These are phyloP conservation scores for Erysimum cheiri DNA, from an alignment of 441 rosid species.

Conservation along the genomic window DNA sequence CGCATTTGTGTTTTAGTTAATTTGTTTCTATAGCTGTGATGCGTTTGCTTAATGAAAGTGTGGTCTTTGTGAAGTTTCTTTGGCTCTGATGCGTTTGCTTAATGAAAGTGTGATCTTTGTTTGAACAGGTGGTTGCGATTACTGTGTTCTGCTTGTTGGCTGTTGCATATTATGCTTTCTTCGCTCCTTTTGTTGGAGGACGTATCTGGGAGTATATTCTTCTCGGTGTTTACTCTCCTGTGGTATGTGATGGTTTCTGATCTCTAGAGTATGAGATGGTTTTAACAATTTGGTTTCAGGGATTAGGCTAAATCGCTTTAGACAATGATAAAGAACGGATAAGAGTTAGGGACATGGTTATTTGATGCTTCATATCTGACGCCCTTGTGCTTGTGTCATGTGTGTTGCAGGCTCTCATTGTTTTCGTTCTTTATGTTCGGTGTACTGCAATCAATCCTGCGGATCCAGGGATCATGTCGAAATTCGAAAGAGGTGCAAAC, in stretches of 20 bases:
- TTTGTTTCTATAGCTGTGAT: too few species aligned
- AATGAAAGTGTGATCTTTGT: not conserved
- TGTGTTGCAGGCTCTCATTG: conserved; percentile 62
- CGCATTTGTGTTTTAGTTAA: not conserved
- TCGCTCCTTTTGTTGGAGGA: conserved; percentile 79
- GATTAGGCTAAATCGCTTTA: not conserved
- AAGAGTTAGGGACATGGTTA: not conserved
- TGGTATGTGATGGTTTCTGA: conserved; percentile 53
- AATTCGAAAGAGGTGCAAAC: conserved; percentile 46
- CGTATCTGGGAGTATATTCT: conserved; percentile 66
- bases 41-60: too few species aligned
- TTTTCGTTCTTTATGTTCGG: conserved; percentile 68
- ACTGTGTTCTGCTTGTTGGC: conserved; percentile 75
- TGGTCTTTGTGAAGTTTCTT: not conserved
- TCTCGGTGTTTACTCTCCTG: conserved; percentile 61
- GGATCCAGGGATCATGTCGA: conserved; percentile 82
- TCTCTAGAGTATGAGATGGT: not conserved
- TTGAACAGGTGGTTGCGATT: conserved; percentile 67
- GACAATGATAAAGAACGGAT: not conserved
- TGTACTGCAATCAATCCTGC: conserved; percentile 79
- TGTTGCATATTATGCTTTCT: conserved; percentile 77
- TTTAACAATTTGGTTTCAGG: not conserved
- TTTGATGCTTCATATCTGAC: not conserved
- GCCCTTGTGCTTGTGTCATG: conserved; percentile 8
- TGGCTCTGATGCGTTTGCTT: not conserved